A percentile compares a stretch with the other conserved stretches of the same genome.
phyloP scores from a whole-genome alignment of 495 filamentous ascomycete species.

The Aspergillus biplanus region DNA sequence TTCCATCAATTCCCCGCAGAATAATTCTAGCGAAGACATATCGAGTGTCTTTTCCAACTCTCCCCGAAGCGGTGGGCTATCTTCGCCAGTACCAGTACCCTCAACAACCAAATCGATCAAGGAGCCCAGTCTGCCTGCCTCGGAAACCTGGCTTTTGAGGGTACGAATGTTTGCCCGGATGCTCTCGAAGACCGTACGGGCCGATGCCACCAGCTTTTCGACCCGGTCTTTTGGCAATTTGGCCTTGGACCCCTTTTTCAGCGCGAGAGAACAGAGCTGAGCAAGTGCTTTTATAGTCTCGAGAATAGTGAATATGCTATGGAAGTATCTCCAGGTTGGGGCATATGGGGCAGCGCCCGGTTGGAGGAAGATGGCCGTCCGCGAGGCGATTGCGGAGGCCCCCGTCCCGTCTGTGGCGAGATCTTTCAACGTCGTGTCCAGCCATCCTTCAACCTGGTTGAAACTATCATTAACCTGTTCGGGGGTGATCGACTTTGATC shows the following conservation, averaged over 20 bases:
- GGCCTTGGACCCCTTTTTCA: constrained; percentile 38
- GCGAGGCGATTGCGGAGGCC: constrained; percentile 29
- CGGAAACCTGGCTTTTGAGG: constrained; percentile 42
- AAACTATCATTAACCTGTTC: constrained; percentile 39
- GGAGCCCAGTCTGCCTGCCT: constrained; percentile 41
- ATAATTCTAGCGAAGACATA: constrained; percentile 42
- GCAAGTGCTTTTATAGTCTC: constrained; percentile 47
- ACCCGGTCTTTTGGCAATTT: constrained; percentile 43
- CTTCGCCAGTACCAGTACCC: constrained; percentile 30
- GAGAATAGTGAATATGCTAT: constrained; percentile 38
- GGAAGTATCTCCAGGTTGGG: constrained; percentile 48
- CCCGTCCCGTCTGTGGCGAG: constrained; percentile 28
- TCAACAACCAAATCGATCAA: constrained; percentile 41
- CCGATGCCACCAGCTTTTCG: constrained; percentile 30
- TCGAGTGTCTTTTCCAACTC: constrained; percentile 41
- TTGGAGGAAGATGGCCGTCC: constrained; percentile 32
- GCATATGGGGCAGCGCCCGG: constrained; percentile 30
- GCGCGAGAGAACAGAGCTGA: constrained; percentile 33
- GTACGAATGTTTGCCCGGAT: constrained; percentile 38
- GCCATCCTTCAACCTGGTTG: constrained; percentile 39
- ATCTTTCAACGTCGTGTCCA: constrained; percentile 32
- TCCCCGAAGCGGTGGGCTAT: constrained; percentile 34
- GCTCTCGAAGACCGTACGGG: constrained; percentile 37
- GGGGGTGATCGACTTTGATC: constrained; percentile 37
- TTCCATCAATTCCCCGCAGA: constrained; percentile 49